Evolutionary conservation across 305 asterid genomes (phyloP).

Genomic region (Rubia tinctorum): DNA sequence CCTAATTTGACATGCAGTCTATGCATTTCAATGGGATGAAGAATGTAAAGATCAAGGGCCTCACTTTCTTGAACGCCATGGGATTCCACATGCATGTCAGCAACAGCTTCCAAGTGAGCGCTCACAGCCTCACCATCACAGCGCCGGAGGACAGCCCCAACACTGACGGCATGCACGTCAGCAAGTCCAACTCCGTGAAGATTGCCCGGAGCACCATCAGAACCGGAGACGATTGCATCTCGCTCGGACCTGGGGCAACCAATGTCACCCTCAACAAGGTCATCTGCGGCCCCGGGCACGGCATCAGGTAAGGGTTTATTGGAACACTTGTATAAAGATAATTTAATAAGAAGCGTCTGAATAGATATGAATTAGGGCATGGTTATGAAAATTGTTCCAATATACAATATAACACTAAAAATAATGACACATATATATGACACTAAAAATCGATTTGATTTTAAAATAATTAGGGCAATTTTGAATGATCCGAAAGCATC

Average conservation of each 20-base stretch:
- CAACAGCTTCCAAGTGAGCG: constrained; percentile 31
- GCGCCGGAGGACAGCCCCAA: constrained; percentile 49
- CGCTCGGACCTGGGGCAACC: constrained; percentile 54
- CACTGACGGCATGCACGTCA: constrained; percentile 61
- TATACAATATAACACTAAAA: too few species aligned
- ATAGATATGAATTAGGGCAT: too few species aligned
- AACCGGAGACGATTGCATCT: constrained; percentile 66
- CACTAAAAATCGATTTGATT: too few species aligned
- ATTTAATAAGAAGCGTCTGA: too few species aligned
- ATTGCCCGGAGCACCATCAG: constrained; percentile 34
- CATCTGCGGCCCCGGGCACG: constrained; percentile 66
- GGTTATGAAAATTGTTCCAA: too few species aligned
- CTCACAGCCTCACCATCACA: constrained; percentile 31
- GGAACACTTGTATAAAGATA: too few species aligned
- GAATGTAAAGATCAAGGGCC: constrained; percentile 39
- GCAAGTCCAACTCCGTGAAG: constrained; percentile 41
- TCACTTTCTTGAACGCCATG: constrained; percentile 47
- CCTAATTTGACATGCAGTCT: constrained; percentile 30
- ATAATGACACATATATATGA: too few species aligned
- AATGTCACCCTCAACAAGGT: constrained; percentile 44
- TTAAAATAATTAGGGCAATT: too few species aligned
- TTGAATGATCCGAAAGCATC: too few species aligned
- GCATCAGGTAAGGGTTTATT: constrained; percentile 40
- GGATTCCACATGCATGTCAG: constrained; percentile 71
- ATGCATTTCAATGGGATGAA: constrained; percentile 36